Evolutionary conservation across 306 rosid genomes (phyloP), one percentile per base, ranked within the genome.

Genomic region (Vachellia pachyceras): DNA sequence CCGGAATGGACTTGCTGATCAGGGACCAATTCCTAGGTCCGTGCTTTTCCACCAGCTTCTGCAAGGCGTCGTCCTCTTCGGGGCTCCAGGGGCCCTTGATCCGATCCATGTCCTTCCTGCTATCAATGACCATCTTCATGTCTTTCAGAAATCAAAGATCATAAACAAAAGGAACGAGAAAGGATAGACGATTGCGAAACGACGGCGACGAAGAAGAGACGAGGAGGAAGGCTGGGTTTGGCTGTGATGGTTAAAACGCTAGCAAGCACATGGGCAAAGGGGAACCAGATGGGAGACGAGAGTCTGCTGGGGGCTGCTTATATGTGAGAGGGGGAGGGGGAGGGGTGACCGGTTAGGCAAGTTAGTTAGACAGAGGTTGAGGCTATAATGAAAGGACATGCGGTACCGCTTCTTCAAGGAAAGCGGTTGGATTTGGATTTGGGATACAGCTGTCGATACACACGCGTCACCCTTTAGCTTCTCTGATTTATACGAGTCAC

Each of bases 1-100:
- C 99, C 0, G 94, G 98, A 7, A 95, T 93, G 1, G 96, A 90
- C 74, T 86, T 87, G 84, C 98, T 93, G 50, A 95, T 95, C 47
- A 91, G 50, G 0, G 99, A 84, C 99, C 99, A 95, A 86, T 95
- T 95, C 7, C 99, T 60, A 0, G 99, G 89, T 0, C 99, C 98
- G 36, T 91, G 97, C 66, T 86, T 87, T 80, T 90, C 90, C 0
- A 95, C 99, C 41, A 95, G 87, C 17, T 77, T 87, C 58, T 88
- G 92, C 0, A 95, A 82, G 0, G 97, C 86, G 0, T 86, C 94
- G 40, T 95, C 99, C 39, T 95, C 99, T 60, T 93, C 99, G 6
- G 98, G 97, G 82, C 97, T 93, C 99, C 99, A 95, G 0, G 99
- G 99, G 0, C 99, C 99, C 55, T 95, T 95, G 91, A 95, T 91